Base-by-base conservation (phyloP, 2,329 filamentous ascomycete genomes). In the Colletotrichum sp. region DNA sequence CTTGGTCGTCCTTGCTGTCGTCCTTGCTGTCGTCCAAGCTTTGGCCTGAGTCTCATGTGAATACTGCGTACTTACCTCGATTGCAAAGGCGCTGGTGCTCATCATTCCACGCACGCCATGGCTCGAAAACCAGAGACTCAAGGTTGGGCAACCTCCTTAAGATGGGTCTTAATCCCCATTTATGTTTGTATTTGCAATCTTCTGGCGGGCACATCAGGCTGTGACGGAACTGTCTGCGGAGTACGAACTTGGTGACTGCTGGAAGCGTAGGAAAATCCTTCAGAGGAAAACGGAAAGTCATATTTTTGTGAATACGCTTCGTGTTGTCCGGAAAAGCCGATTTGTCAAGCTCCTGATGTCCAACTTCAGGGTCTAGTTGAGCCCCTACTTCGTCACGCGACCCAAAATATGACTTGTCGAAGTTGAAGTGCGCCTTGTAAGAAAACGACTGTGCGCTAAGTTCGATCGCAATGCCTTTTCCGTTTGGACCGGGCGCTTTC, bases 291-390 rank as follows among this genome's bases (percentile, higher is more conserved):
- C 9, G 43, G 3, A 22, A 22, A 6, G 39, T 6, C n/a, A 52
- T 22, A 0, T 52, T 0, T 25, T 25, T 5, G n/a, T 52, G 43
- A 52, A 52, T 8, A n/a, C 43, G 6, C n/a, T 25, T 52, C 43
- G n/a, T 52, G 43, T 52, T 22, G 3, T 52, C 43, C 5, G 43
- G 4, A 25, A 52, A 52, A 52, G 12, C 12, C 43, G 10, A 22
- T 22, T 1, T 7, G 43, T 8, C n/a, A 52, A 8, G 43, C 0
- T 25, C 10, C 5, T 22, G 10, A 8, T 48, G 39, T 48, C 1
- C 2, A 2, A 12, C 39, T n/a, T 12, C 18, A 48, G 3, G 9
- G 2, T 3, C 1, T n/a, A 48, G 39, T 6, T 1, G 9, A 12
- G 39, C 10, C 2, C 39, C 39, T n/a, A 52, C 13, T 3, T 52